These are phyloP conservation scores for Yamadazyma siamensis DNA, from an alignment of 1,139 yeast genomes.

Conservation along the genomic window DNA sequence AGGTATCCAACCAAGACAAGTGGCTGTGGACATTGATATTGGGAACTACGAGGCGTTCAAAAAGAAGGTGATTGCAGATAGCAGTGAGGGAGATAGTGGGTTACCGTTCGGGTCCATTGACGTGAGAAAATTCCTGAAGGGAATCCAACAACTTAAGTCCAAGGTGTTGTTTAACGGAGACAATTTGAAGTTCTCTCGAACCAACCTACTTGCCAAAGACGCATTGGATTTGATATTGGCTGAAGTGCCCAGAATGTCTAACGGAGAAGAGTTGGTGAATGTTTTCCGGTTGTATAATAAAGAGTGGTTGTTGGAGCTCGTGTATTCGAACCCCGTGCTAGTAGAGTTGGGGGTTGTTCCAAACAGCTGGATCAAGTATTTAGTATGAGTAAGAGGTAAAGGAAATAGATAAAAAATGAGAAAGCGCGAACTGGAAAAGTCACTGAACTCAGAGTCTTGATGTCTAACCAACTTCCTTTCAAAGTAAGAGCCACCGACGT, in stretches of 20 bases:
- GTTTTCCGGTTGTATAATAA: slow-evolving; percentile 38
- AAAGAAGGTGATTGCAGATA: slow-evolving; percentile 16
- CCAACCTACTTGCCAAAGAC: slow-evolving; percentile 22
- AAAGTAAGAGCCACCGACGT: slow-evolving; percentile 67
- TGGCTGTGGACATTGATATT: slow-evolving; percentile 40
- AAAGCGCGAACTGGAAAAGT: too few relatives aligned
- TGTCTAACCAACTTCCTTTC: slow-evolving; percentile 38
- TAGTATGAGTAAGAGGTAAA: slow-evolving; percentile 19
- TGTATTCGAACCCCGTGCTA: slow-evolving; percentile 42
- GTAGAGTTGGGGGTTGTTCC: slow-evolving; percentile 34
- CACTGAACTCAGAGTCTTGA: too few relatives aligned
- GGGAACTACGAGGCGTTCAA: slow-evolving; percentile 46
- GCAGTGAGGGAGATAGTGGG: slow-evolving; percentile 15
- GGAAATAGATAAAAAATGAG: not conserved
- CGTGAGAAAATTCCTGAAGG: slow-evolving; percentile 27
- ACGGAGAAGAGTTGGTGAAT: slow-evolving; percentile 21
- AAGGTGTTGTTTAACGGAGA: slow-evolving; percentile 3
- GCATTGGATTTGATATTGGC: slow-evolving; percentile 29
- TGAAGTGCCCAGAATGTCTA: slow-evolving; percentile 23
- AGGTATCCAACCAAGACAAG: slow-evolving; percentile 63
- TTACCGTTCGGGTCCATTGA: slow-evolving; percentile 41
- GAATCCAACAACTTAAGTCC: slow-evolving; percentile 14
- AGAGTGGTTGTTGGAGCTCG: slow-evolving; percentile 41
- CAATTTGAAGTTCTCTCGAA: slow-evolving; percentile 9
- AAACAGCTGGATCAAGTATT: slow-evolving; percentile 38